Evolutionary conservation across 1,284 basidiomycete genomes (phyloP).

Genomic region (Salmacisia buchloeana): DNA sequence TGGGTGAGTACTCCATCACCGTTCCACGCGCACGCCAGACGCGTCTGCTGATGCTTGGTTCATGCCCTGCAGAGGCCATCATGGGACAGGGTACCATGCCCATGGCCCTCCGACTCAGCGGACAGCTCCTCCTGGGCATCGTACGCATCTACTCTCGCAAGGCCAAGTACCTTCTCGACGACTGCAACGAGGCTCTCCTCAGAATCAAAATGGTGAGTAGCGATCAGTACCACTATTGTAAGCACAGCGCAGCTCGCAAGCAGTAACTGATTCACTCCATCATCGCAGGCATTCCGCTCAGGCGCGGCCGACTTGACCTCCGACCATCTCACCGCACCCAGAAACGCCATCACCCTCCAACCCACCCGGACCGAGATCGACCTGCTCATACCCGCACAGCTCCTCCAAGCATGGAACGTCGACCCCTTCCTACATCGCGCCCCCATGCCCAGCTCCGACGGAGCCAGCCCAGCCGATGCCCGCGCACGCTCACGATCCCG

Average conservation of each 20-base stretch:
- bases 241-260: background rate
- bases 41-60: background rate
- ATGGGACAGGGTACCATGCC: slow-evolving; percentile 66
- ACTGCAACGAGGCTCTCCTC: slow-evolving; percentile 90
- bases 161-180: slow-evolving; percentile 92
- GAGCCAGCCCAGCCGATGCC: slow-evolving; percentile 14
- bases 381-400: slow-evolving; percentile 66
- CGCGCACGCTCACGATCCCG: slow-evolving; percentile 4
- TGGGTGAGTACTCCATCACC: slow-evolving; percentile 60
- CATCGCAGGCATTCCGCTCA: slow-evolving; percentile 86
- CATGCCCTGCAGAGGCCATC: slow-evolving; percentile 52
- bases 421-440: slow-evolving; percentile 6
- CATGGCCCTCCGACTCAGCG: slow-evolving; percentile 88
- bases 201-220: slow-evolving; percentile 86
- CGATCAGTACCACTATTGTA: too few species aligned
- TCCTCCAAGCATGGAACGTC: slow-evolving; percentile 34
- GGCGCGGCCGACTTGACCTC: slow-evolving; percentile 90
- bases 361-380: slow-evolving; percentile 69
- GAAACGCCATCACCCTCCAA: slow-evolving; percentile 78
- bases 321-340: slow-evolving; percentile 79
- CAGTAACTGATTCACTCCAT: too few species aligned
- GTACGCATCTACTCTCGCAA: slow-evolving; percentile 96
- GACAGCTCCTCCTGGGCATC: slow-evolving; percentile 89
- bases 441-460: slow-evolving; percentile 10
- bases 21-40: background rate